Conservation (phyloP, 1,284 basidiomycete species). For the Cutaneotrichosporon arboriforme region DNA sequence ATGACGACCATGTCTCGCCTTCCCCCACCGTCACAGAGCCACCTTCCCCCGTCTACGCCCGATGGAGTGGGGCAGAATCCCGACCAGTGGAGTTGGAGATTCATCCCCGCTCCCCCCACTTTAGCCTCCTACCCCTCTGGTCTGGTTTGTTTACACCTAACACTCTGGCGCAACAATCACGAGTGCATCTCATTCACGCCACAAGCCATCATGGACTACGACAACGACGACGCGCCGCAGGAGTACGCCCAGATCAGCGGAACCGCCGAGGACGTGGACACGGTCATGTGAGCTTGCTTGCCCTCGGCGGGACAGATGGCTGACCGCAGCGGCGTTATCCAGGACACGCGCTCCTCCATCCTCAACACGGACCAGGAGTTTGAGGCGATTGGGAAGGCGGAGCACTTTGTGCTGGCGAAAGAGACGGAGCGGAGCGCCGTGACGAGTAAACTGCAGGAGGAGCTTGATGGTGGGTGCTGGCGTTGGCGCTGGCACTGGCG, state of each 20-base stretch:
- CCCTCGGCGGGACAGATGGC: not conserved
- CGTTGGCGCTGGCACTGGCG: not conserved
- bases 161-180: not conserved
- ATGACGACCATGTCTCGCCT: too few relatives aligned
- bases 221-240: not conserved
- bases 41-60: too few relatives aligned
- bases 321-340: slow-evolving; percentile 9
- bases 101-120: not conserved
- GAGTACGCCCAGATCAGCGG: not conserved
- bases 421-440: slow-evolving; percentile 24
- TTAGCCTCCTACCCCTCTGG: not conserved
- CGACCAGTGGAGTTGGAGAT: too few relatives aligned
- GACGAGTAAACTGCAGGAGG: slow-evolving; percentile 24
- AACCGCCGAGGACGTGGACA: not conserved
- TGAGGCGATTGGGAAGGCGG: slow-evolving; percentile 24
- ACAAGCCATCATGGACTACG: not conserved
- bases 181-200: too few relatives aligned
- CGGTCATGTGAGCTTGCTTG: not conserved
- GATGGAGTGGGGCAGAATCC: too few relatives aligned
- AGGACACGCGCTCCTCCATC: slow-evolving; percentile 21
- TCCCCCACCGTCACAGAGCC: too few relatives aligned
- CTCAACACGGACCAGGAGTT: slow-evolving; percentile 25
- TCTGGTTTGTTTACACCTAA: not conserved
- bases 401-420: slow-evolving; percentile 31
- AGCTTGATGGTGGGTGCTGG: slow-evolving; percentile 35